phyloP scores from a whole-genome alignment of 2,329 filamentous ascomycete species.

The Dactylellina parvicollis region DNA sequence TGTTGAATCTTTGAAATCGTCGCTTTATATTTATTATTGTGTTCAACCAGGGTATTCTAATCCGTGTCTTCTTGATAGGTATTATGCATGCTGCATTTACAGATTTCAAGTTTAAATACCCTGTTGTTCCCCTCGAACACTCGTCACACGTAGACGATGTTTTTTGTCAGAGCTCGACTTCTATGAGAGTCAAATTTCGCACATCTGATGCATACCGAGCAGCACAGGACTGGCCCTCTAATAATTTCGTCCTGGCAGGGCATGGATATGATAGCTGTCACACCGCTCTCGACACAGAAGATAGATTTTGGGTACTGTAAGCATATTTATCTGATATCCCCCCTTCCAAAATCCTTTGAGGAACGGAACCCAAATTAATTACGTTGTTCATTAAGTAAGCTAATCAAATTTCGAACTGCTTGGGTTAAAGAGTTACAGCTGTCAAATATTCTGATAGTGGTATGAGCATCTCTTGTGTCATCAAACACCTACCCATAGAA shows the following conservation, averaged over 20 bases:
- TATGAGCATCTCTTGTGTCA: background rate
- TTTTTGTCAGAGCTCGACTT: background rate
- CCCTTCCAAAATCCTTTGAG: no score
- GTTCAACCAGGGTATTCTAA: no score
- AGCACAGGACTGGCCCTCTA: background rate
- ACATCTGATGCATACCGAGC: background rate
- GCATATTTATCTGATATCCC: no score
- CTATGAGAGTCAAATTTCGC: background rate
- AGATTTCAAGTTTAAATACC: slow-evolving; percentile 1
- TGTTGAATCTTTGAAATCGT: no score
- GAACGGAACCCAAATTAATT: no score
- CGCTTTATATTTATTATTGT: no score
- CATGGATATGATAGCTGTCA: slow-evolving; percentile 1
- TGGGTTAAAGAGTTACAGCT: background rate
- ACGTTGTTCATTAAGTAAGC: no score
- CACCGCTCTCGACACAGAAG: background rate
- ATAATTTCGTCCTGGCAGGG: background rate
- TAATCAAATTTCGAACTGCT: no score
- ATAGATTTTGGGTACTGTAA: background rate
- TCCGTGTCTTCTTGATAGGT: no score
- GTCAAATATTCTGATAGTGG: background rate
- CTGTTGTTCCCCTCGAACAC: background rate
- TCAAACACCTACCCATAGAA: background rate
- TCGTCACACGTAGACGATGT: background rate
- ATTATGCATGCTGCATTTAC: background rate